phyloP scores from a whole-genome alignment of 768 basidiomycete species.

The Mycena crocata region DNA sequence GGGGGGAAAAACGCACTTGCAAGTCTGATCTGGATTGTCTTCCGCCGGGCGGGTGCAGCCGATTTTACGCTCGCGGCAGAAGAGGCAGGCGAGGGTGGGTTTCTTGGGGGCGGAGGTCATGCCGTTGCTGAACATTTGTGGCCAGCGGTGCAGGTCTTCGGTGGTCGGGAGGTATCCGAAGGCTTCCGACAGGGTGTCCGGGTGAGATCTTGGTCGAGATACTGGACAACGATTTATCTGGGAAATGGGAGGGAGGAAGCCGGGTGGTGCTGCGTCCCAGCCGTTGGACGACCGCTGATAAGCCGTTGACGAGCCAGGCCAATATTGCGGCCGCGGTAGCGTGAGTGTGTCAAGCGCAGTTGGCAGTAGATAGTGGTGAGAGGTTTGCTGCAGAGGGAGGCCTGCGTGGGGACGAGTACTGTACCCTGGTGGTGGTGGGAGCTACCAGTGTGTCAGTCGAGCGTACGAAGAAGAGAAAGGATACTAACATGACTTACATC shows the following conservation, averaged over 20 bases:
- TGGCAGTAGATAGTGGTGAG: too few species aligned
- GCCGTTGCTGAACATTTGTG: background rate
- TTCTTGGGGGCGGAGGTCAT: background rate
- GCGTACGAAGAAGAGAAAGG: too few species aligned
- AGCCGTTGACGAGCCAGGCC: too few species aligned
- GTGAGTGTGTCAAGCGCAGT: too few species aligned
- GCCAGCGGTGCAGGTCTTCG: background rate
- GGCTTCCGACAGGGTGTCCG: background rate
- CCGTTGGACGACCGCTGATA: too few species aligned
- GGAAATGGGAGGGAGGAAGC: background rate
- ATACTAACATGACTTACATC: too few species aligned
- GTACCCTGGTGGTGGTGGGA: too few species aligned
- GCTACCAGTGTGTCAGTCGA: too few species aligned
- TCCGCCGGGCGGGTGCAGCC: background rate
- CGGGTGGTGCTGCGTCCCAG: background rate
- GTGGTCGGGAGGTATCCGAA: background rate
- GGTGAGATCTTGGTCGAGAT: background rate
- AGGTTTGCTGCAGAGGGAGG: too few species aligned
- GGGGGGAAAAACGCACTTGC: background rate
- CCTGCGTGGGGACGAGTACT: too few species aligned
- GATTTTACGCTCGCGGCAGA: conserved; percentile 11
- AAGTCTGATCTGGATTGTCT: background rate
- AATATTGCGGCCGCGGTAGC: too few species aligned
- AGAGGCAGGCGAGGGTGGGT: background rate
- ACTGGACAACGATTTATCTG: background rate